Conservation (phyloP, 2,329 filamentous ascomycete genomes). For the Paracorniculantispora psalliotae region DNA sequence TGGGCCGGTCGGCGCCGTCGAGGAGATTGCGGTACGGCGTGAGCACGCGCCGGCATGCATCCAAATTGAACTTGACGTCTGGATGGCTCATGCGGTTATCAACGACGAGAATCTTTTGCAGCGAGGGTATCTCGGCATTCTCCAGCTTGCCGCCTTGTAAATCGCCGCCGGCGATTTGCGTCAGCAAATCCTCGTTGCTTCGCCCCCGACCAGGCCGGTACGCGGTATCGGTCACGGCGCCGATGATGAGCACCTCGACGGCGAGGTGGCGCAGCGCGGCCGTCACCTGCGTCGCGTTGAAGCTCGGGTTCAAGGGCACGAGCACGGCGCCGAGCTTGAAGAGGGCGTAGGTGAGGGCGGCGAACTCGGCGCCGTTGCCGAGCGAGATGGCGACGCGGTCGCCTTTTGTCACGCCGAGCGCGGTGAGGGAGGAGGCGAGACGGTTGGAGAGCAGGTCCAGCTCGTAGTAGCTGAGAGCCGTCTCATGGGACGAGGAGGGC, state of each 20-base stretch:
- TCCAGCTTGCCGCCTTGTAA: constrained; percentile 28
- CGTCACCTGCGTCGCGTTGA: constrained; percentile 73
- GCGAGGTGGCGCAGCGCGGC: constrained; percentile 73
- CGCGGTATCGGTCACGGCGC: constrained; percentile 80
- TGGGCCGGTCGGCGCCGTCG: constrained; percentile 24
- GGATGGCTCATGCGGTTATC: constrained; percentile 63
- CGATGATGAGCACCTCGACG: constrained; percentile 71
- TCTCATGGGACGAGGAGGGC: constrained; percentile 51
- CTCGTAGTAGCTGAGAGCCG: constrained; percentile 64
- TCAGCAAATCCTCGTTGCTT: constrained; percentile 46
- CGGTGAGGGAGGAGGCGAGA: constrained; percentile 64
- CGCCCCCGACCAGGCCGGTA: constrained; percentile 53
- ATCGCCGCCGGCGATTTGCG: constrained; percentile 38
- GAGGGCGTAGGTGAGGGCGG: constrained; percentile 78
- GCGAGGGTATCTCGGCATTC: constrained; percentile 55
- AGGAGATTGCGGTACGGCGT: constrained; percentile 42
- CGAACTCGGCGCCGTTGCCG: constrained; percentile 81
- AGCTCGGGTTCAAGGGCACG: constrained; percentile 88
- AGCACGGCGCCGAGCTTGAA: constrained; percentile 94
- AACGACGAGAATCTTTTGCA: constrained; percentile 68
- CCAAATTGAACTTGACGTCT: constrained; percentile 39
- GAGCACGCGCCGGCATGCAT: constrained; percentile 33
- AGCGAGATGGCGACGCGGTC: constrained; percentile 81
- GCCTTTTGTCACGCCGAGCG: constrained; percentile 71
- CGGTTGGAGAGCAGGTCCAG: constrained; percentile 74